Evolutionary conservation across 495 filamentous ascomycete genomes (phyloP).

Genomic region (Podospora pseudopauciseta): DNA sequence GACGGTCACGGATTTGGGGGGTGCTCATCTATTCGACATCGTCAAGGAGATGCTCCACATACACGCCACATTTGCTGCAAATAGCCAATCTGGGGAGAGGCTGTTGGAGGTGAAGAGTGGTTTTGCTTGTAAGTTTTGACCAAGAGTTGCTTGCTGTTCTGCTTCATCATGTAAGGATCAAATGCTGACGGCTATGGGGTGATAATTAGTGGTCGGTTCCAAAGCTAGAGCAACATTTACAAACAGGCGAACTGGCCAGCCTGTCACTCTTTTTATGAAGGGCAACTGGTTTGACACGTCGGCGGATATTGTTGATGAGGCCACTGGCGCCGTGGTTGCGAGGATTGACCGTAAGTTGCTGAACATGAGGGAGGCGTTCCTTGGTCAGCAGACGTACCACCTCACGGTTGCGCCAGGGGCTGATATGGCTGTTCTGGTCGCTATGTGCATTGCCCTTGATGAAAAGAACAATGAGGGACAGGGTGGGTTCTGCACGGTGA

Average conservation of each 20-base stretch:
- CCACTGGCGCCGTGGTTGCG: constrained; percentile 44
- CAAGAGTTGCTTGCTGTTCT: too few species aligned
- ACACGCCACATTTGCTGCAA: constrained; percentile 47
- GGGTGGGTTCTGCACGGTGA: neutral
- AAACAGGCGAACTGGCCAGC: constrained; percentile 34
- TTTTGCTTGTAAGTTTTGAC: constrained; percentile 42
- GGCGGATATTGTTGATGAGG: constrained; percentile 48
- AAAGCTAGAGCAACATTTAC: constrained; percentile 50
- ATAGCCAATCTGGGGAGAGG: constrained; percentile 39
- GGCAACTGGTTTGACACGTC: constrained; percentile 49
- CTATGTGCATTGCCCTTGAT: constrained; percentile 59
- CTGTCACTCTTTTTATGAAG: constrained; percentile 34
- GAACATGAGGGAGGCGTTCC: constrained; percentile 50
- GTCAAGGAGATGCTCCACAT: constrained; percentile 48
- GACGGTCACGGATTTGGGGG: constrained; percentile 43
- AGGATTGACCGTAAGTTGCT: constrained; percentile 53
- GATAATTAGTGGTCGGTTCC: constrained; percentile 45
- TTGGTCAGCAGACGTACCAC: constrained; percentile 58
- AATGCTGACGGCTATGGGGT: neutral
- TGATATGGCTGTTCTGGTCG: constrained; percentile 56
- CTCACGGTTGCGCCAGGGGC: constrained; percentile 57
- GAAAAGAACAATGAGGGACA: constrained; percentile 53
- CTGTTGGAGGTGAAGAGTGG: constrained; percentile 51
- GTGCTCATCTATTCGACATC: constrained; percentile 51
- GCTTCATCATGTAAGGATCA: neutral